Evolutionary conservation across 2,329 filamentous ascomycete genomes (phyloP), one percentile per base, ranked within the genome.

Genomic region (Cercospora sojina): DNA sequence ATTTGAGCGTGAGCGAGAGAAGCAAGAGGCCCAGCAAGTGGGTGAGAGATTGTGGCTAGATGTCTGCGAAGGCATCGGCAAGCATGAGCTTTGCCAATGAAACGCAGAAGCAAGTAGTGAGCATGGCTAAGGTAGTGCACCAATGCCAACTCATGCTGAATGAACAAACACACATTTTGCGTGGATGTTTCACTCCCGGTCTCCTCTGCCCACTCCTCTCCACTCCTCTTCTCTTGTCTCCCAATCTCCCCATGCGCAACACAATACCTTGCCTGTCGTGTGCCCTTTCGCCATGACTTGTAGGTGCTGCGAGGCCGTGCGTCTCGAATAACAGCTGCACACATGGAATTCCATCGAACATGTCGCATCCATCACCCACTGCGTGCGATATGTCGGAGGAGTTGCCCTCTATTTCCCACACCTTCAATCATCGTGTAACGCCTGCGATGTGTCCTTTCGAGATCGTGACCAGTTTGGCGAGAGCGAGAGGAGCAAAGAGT

Each of bases 101-200:
- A 66, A 66, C 47, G 58, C 64, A 69, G 60, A 64, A 69, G 62
- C 47, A 62, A 61, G 58, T 64, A 56, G 64, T 64, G 64, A 61
- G 62, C 51, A 27, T 60, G 66, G 58, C 61, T 63, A 69, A 55
- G 67, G 67, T 69, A 69, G 67, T 67, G 67, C 67, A 69, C 67
- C 67, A 69, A 69, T 69, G 67, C 65, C 62, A 69, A 62, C 62
- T 67, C 65, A 56, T 67, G 58, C 65, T 67, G 59, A 25, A 59
- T 67, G 59, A 25, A 59, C 49, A 29, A 56, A 29, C 51, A 29
- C 51, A 29, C 35, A 8, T n/a, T 56, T 20, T 56, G 16, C 51
- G 25, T 66, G 62, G 49, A 66, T 63, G 53, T 55, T 66, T 56
- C 51, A 29, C 51, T 56, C 27, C 59, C 47, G 29, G 41, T 61